Conservation (phyloP, 352 stramenopile species). For the Pythium periplocum region DNA sequence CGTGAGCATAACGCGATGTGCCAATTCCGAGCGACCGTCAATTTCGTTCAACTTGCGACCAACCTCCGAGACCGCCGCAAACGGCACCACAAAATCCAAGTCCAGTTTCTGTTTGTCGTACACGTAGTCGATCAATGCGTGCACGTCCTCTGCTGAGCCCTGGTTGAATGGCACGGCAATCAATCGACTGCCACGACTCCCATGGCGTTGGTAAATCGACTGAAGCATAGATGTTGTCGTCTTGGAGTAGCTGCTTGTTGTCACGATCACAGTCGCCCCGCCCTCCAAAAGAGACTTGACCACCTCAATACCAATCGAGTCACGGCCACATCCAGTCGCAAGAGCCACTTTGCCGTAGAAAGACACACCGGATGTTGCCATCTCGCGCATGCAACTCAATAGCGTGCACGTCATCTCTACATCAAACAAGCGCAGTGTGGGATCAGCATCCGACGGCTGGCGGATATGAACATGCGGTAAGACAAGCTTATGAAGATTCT, state of each 20-base stretch:
- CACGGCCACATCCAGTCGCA: constrained; percentile 78
- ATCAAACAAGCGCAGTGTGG: constrained; percentile 77
- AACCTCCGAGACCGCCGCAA: constrained; percentile 76
- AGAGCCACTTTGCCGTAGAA: constrained; percentile 82
- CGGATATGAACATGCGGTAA: constrained; percentile 72
- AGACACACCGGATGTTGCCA: constrained; percentile 77
- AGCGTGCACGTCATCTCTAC: constrained; percentile 74
- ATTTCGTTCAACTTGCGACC: constrained; percentile 77
- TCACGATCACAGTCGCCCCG: constrained; percentile 81
- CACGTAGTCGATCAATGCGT: constrained; percentile 67
- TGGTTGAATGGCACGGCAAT: constrained; percentile 85
- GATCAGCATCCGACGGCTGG: constrained; percentile 68
- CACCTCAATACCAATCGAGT: constrained; percentile 82
- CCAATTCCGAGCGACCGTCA: constrained; percentile 71
- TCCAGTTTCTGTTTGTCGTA: constrained; percentile 80
- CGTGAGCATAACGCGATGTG: constrained; percentile 86
- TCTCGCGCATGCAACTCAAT: constrained; percentile 80
- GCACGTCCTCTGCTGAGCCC: constrained; percentile 72
- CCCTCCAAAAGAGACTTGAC: constrained; percentile 83
- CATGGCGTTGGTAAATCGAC: constrained; percentile 81
- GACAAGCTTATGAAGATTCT: constrained; percentile 63
- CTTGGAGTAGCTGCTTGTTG: constrained; percentile 71
- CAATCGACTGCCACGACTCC: constrained; percentile 69
- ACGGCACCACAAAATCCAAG: constrained; percentile 84
- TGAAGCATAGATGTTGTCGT: constrained; percentile 58